Evolutionary conservation across 805 yeast species (phyloP), one percentile per base, ranked within the genome.

Genomic region (Starmerella sirachaensis): DNA sequence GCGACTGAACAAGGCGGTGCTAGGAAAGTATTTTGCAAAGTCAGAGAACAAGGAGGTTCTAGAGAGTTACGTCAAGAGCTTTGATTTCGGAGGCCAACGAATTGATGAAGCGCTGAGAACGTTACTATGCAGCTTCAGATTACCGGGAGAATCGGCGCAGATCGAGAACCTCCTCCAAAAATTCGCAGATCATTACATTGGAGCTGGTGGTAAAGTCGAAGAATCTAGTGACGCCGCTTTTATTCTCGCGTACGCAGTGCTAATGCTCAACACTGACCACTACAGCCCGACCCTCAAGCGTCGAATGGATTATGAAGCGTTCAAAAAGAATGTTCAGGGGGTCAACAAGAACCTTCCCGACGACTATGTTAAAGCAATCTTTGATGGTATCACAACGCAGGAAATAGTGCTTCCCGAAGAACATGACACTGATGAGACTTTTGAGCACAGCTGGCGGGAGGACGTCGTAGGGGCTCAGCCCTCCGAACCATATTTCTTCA

Each of bases 341-440:
- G 79, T 84, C 18, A 77, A 76, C 47, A 72, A 72, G 16, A 91
- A 86, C 58, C 86, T 81, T 62, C 88, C 93, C 3, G 68, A 68
- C 18, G 85, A 94, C 81, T 88, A 84, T 53, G 64, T 88, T 44
- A 75, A 77, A 42, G 79, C 72, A 46, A 84, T 88, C 18, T 91
- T 81, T 58, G 62, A 70, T 18, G 79, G 93, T 1, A 86, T 91
- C 38, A 69, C 74, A 43, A 82, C 78, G 39, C 72, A 79, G 36
- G 99, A 91, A 58, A 91, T 91, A 46, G 83, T 91, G 33, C 82
- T 93, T 86, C 97, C 98, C 0, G 97, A 91, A 52, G 98, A 91
- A 53, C 96, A 88, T 50, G 93, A 84, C 55, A 82, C 85, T 9
- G 81, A 84, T 16, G 84, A 80, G 54, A 79, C 94, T 76, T 88